phyloP scores from a whole-genome alignment of 78 protist genomes.

The Blattamonas nauphoetae region DNA sequence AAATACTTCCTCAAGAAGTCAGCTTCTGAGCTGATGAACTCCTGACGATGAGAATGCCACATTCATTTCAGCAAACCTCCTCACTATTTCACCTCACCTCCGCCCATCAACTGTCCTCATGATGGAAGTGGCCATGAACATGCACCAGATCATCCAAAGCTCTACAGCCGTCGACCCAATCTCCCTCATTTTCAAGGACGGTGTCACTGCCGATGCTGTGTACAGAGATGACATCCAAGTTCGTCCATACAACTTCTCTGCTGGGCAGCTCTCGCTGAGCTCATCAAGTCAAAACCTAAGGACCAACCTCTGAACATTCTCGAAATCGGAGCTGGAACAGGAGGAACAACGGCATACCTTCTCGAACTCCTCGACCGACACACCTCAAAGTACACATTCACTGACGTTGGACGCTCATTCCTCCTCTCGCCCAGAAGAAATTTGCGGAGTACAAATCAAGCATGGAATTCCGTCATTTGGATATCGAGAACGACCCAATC shows the following conservation, averaged over 20 bases:
- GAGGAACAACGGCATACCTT: not conserved
- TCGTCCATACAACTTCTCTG: not conserved
- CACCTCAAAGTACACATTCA: not conserved
- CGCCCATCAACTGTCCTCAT: no score
- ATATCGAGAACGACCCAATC: not conserved
- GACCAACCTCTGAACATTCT: not conserved
- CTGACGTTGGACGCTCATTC: not conserved
- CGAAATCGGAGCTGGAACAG: not conserved
- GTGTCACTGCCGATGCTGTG: not conserved
- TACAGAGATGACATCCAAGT: not conserved
- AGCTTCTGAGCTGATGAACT: no score
- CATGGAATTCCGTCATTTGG: not conserved
- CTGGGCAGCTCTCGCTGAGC: not conserved
- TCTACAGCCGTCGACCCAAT: not conserved
- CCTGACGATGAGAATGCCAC: no score
- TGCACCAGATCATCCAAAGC: no score
- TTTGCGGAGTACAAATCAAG: not conserved
- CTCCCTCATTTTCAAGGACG: not conserved
- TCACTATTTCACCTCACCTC: no score
- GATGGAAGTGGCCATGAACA: no score
- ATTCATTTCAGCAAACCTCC: no score
- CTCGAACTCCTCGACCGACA: not conserved
- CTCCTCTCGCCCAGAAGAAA: not conserved
- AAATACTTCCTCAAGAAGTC: no score
- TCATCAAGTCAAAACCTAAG: not conserved